Conservation (phyloP, 2,329 filamentous ascomycete genomes). For the Zymoseptoria brevis region DNA sequence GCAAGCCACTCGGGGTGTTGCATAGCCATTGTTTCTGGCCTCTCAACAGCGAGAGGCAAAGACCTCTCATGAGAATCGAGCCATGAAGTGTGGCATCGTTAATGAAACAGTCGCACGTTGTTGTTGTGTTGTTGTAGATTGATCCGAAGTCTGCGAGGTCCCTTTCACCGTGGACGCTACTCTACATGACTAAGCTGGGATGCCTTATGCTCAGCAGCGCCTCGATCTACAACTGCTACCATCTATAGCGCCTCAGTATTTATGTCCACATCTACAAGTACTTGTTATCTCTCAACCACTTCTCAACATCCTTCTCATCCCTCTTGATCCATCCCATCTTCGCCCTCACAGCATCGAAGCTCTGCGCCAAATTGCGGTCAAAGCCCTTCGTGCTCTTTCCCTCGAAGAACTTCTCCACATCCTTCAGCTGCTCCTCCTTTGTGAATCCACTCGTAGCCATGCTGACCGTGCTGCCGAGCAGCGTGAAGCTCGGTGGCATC, state of each 20-base stretch:
- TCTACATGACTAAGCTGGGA: neutral
- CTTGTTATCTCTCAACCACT: conserved; percentile 60
- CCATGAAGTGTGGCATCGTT: neutral
- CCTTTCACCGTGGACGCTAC: too few relatives aligned
- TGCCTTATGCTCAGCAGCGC: neutral
- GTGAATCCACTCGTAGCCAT: conserved; percentile 79
- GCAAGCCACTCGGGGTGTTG: neutral
- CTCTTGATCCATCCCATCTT: conserved; percentile 76
- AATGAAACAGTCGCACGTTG: neutral
- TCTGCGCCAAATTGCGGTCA: conserved; percentile 83
- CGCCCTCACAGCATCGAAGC: conserved; percentile 71
- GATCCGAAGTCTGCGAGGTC: too few relatives aligned
- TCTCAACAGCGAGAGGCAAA: neutral
- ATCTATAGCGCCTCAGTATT: neutral
- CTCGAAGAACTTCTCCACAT: conserved; percentile 73
- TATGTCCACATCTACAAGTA: conserved; percentile 39
- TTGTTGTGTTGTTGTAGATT: neutral
- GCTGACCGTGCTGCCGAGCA: conserved; percentile 76
- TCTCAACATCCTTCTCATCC: conserved; percentile 67
- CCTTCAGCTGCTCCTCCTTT: conserved; percentile 62
- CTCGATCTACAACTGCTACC: neutral
- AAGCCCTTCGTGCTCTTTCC: conserved; percentile 79
- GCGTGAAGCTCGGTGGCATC: conserved; percentile 75
- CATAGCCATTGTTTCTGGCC: too few relatives aligned
- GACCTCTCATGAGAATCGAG: neutral